These are phyloP conservation scores for Galerina marginata DNA, from an alignment of 768 basidiomycete genomes.

Conservation along the genomic window DNA sequence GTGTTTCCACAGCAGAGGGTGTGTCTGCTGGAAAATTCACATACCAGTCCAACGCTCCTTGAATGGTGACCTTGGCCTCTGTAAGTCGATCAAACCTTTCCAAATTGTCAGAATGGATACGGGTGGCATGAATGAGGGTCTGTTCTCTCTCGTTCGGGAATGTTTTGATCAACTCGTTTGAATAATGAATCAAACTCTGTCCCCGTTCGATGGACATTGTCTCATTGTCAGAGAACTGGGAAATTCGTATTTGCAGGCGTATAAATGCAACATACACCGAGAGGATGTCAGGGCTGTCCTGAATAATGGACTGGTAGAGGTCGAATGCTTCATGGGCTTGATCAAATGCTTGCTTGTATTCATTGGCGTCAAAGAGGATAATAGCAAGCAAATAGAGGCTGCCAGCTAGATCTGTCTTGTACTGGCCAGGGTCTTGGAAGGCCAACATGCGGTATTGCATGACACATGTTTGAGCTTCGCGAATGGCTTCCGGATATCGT, in stretches of 20 bases:
- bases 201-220: neutral
- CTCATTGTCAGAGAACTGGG: neutral
- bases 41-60: constrained; percentile 3
- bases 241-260: neutral
- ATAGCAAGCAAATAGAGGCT: neutral
- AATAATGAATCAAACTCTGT: neutral
- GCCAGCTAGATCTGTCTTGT: neutral
- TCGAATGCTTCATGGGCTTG: constrained; percentile 5
- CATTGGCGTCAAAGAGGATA: neutral
- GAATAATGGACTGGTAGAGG: neutral
- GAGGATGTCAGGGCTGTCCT: neutral
- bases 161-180: neutral
- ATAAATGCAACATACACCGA: constrained; percentile 1
- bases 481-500: neutral
- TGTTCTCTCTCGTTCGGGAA: neutral
- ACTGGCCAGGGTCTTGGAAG: neutral
- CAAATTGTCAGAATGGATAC: neutral
- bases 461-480: constrained; percentile 1
- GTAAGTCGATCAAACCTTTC: neutral
- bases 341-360: neutral
- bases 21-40: neutral
- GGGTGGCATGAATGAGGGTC: neutral
- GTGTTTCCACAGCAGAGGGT: neutral
- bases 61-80: neutral
- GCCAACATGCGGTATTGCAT: constrained; percentile 9